Percentiles rank a stretch among this genome's conserved stretches.
Evolutionary conservation across 2,329 filamentous ascomycete genomes (phyloP).

Genomic region (Pseudophaeomoniella oleicola): DNA sequence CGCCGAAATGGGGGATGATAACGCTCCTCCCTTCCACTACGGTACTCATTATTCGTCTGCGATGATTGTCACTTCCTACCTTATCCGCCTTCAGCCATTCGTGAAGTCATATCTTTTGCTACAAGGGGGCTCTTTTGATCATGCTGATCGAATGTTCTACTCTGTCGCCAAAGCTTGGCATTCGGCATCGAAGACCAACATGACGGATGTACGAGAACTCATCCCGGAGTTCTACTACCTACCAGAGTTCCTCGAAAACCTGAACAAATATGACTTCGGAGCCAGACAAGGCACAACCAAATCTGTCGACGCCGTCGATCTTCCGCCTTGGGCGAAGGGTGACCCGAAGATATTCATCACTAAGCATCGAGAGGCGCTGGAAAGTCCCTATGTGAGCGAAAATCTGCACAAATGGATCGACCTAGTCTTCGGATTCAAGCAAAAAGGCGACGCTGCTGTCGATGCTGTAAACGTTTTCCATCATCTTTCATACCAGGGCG

Average conservation of each 20-base stretch:
- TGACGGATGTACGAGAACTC: slow-evolving; percentile 85
- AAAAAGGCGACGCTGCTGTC: slow-evolving; percentile 79
- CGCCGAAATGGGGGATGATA: slow-evolving; percentile 71
- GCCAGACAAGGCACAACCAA: slow-evolving; percentile 65
- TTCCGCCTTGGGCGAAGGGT: slow-evolving; percentile 95
- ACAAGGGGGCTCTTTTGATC: slow-evolving; percentile 92
- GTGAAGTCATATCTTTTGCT: slow-evolving; percentile 89
- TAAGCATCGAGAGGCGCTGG: slow-evolving; percentile 88
- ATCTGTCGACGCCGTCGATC: slow-evolving; percentile 66
- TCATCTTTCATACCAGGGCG: slow-evolving; percentile 85
- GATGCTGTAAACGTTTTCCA: slow-evolving; percentile 94
- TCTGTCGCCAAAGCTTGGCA: slow-evolving; percentile 84
- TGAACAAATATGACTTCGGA: slow-evolving; percentile 91
- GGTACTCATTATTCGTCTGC: slow-evolving; percentile 97
- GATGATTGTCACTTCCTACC: slow-evolving; percentile 94
- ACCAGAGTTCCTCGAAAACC: slow-evolving; percentile 85
- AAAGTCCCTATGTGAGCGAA: slow-evolving; percentile 82
- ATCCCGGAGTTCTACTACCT: slow-evolving; percentile 97
- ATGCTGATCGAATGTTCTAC: slow-evolving; percentile 88
- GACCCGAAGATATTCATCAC: slow-evolving; percentile 91
- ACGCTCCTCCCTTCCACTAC: slow-evolving; percentile 77
- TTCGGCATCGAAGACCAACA: slow-evolving; percentile 77
- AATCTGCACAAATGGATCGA: slow-evolving; percentile 93
- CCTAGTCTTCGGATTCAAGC: slow-evolving; percentile 84
- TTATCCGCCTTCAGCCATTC: slow-evolving; percentile 89